Base-by-base conservation (phyloP, 768 basidiomycete species). In the Phaeotremella skinneri region DNA sequence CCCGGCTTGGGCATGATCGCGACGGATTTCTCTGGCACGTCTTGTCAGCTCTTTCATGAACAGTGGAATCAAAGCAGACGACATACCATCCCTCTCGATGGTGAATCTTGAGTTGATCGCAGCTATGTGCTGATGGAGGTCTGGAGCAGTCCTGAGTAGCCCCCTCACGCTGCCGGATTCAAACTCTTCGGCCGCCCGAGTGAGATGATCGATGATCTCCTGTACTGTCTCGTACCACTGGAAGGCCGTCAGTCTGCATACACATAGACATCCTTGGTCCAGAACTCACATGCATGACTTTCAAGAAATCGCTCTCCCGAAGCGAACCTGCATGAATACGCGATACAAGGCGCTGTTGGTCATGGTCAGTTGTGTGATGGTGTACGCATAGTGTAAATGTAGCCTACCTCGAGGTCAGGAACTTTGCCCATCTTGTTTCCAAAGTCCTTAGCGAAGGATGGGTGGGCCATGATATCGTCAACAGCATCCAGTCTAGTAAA, bases 321-420 rank as follows among this genome's bases (percentile, higher is more conserved):
- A 90, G 90, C 57, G 85, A 89, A 73, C 88, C 91, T 13, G 93
- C 93, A 71, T 98, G 96, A 55, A 98, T 88, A 34, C 96, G 87
- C 11, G 92, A 92, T 9, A 99, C 86, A 57, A 96, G 85, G 14
- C 96, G 89, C 73, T 98, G 91, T 7, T 94, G 82, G 37, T 60
- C 56, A 23, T 29, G 32, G 25, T 63, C 42, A 58, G 66, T 50
- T 31, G 13, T 42, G 20, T 13, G 21, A 1, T 42, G 17, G 25
- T 20, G n/a, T 21, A 20, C 1, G 52, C 23, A 21, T 48, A 27
- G 29, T n/a, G 29, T 5, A n/a, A 25, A 21, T 14, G 39, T 16
- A 41, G 21, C 66, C 61, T 23, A 70, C 68, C 63, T 72, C 69
- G 7, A 70, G 58, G 75, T 98, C 94, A 4, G 92, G 92, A 5